Conservation (phyloP, 192 early-diverging fungal genomes). For the Jimgerdemannia flammicorona region DNA sequence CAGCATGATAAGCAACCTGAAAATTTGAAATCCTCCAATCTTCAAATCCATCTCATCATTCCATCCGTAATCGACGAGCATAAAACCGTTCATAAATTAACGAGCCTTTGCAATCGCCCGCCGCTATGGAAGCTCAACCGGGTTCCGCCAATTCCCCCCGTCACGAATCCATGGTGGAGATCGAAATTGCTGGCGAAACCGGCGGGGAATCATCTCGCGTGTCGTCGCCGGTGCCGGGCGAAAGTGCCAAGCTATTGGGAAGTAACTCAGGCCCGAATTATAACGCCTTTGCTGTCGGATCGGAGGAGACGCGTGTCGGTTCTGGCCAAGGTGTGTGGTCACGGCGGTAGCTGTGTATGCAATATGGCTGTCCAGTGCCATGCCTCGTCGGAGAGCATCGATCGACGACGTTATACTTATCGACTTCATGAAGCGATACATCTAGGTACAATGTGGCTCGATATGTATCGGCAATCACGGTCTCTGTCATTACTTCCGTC, state of each 20-base stretch:
- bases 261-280: background rate
- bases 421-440: background rate
- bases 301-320: background rate
- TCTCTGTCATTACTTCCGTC: slow-evolving; percentile 16
- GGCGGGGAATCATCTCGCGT: background rate
- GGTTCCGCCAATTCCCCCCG: background rate
- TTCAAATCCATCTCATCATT: too few relatives aligned
- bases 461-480: background rate
- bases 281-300: background rate
- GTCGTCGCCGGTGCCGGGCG: background rate
- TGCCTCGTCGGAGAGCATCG: too few relatives aligned
- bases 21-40: too few relatives aligned
- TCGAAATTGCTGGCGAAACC: background rate
- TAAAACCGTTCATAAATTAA: too few relatives aligned
- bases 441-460: background rate
- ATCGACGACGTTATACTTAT: background rate
- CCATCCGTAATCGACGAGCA: too few relatives aligned
- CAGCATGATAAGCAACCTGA: too few relatives aligned
- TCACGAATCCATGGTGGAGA: background rate
- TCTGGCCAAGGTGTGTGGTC: background rate
- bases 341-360: background rate
- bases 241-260: background rate
- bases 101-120: too few relatives aligned
- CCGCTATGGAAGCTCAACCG: too few relatives aligned
- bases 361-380: background rate